Evolutionary conservation across 805 yeast genomes (phyloP), one percentile per base, ranked within the genome.

Genomic region (Wickerhamomyces mucosus): DNA sequence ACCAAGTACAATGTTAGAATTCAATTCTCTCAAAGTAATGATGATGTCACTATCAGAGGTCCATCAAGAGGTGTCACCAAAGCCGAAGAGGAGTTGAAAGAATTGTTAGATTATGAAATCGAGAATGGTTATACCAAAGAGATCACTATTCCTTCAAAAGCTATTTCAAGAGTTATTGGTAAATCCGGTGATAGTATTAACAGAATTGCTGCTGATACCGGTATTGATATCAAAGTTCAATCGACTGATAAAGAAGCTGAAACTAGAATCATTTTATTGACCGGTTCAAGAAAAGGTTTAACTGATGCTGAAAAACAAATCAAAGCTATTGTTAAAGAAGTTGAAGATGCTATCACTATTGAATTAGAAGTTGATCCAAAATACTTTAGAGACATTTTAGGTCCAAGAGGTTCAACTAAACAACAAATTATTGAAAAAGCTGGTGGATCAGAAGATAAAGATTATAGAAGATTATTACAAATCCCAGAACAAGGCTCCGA

Each of bases 131-230:
- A 73, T 59, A 67, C 70, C 36, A 65, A 73, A 41, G 59, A 62
- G n/a, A 53, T 89, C 25, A 52, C 60, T 28, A 78, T 92, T 31
- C 94, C 96, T 23, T 53, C 67, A 26, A 72, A 68, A 38, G 78
- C 85, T n/a, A 69, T 89, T 37, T 69, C 96, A 15, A 69, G 85
- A 51, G 76, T 92, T 36, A 86, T 92, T 53, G 98, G 98, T 48
- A 85, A 81, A 50, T 66, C 68, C 38, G 96, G 97, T 52, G 89
- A 83, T 39, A 71, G 69, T 31, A 79, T 92, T 48, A 81, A 77
- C 40, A 83, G 80, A 49, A 78, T 94, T 36, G 72, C 83, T 39
- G 86, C 78, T 35, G 66, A 59, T 32, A 55, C 56, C 31, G 67
- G 65, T 30, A 72, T 76, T 53, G 61, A 61, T 29, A 59, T 65